These are phyloP conservation scores for Globisporangium barbulae DNA, from an alignment of 352 stramenopile species.

Conservation along the genomic window DNA sequence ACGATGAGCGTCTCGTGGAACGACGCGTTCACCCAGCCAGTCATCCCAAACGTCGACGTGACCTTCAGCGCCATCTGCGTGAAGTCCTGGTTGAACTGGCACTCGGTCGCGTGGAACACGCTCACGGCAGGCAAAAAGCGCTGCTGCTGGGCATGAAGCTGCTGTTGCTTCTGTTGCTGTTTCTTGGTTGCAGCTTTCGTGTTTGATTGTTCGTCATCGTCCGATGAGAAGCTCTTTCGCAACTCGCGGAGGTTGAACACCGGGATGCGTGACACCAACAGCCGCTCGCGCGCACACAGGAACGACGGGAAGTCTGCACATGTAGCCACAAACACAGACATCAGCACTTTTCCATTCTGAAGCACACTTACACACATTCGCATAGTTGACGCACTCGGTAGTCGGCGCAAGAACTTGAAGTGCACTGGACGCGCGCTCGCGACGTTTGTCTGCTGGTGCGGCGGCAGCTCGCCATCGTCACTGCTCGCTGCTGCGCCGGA, in stretches of 20 bases:
- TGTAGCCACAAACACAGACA: constrained; percentile 2
- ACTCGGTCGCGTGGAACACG: constrained; percentile 68
- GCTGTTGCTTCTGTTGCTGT: constrained; percentile 14
- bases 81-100: constrained; percentile 69
- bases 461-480: constrained; percentile 24
- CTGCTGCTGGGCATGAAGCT: constrained; percentile 23
- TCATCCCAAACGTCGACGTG: constrained; percentile 54
- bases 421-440: constrained; percentile 23
- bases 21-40: constrained; percentile 65
- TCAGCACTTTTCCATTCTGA: not conserved
- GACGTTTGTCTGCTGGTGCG: constrained; percentile 26
- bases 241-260: constrained; percentile 34
- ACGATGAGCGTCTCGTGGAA: constrained; percentile 44
- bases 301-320: constrained; percentile 58
- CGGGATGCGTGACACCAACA: constrained; percentile 48
- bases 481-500: constrained; percentile 8
- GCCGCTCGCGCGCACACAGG: constrained; percentile 43
- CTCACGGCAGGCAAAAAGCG: constrained; percentile 58
- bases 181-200: constrained; percentile 21
- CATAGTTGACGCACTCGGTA: constrained; percentile 38
- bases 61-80: constrained; percentile 64
- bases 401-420: constrained; percentile 48
- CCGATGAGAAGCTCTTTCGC: constrained; percentile 12
- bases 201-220: constrained; percentile 12
- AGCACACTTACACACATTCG: not conserved